Evolutionary conservation across 345 rosid species (phyloP), one percentile per base, ranked within the genome.

Genomic region (Tarenaya hassleriana): DNA sequence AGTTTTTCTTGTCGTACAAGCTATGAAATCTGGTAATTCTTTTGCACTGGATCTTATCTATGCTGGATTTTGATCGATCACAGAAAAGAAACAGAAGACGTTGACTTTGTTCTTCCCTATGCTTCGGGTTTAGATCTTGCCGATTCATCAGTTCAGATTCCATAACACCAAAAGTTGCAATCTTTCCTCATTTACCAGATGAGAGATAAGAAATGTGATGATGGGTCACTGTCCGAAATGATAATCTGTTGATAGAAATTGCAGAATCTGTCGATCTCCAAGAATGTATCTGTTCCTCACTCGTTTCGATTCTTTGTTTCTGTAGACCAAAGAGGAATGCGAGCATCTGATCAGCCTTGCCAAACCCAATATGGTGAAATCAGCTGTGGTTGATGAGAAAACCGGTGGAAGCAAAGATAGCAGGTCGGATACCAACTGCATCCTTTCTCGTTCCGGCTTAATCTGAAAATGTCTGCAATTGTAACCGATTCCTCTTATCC

Each of bases 371-470:
- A 84, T 87, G 96, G 50, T 52, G 19, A 91, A 81, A 70, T 87
- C 98, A 9, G 67, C 68, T 12, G 96, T 84, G 53, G 84, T 76
- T 10, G 95, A 91, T 64, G 69, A 52, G 41, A 63, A 65, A 62
- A 84, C 92, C 33, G 95, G 98, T 60, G 64, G 69, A 70, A 79
- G 80, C 61, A 81, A 27, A 64, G 96, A 87, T 51, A 91, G 95
- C 76, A 87, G 88, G 94, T 76, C 37, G 20, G 46, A 21, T 33
- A 8, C 41, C 21, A 13, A 45, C n/a, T 46, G 15, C n/a, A 0
- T 0, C 16, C 4, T 12, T 16, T 37, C 12, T 35, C 10, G 42
- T 15, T 55, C 43, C 2, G 16, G 10, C 34, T n/a, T n/a, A n/a
- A n/a, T n/a, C n/a, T n/a, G n/a, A n/a, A n/a, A n/a, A n/a, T n/a